phyloP scores from a whole-genome alignment of 768 basidiomycete species.

The Cystobasidium ongulense region DNA sequence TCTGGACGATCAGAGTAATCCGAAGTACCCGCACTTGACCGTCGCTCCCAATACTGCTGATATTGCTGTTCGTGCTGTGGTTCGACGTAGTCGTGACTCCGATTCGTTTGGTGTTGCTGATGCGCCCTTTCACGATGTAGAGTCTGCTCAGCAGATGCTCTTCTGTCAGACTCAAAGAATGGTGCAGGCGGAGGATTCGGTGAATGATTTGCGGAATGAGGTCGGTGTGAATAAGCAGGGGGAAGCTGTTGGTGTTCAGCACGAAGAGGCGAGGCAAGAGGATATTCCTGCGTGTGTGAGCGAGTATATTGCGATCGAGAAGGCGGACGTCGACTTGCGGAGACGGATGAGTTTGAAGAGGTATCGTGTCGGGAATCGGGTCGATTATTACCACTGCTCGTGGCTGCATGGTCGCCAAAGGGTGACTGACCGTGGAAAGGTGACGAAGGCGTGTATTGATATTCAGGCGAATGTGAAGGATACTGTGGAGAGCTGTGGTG shows the following conservation, averaged over 20 bases:
- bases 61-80: constrained; percentile 5
- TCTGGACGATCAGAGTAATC: background rate
- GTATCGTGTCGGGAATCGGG: constrained; percentile 6
- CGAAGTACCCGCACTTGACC: constrained; percentile 6
- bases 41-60: constrained; percentile 15
- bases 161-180: background rate
- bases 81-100: background rate
- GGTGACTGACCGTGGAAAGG: background rate
- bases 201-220: background rate
- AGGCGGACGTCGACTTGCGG: background rate
- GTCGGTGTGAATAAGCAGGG: background rate
- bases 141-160: background rate
- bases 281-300: background rate
- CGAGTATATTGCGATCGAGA: background rate
- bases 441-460: constrained; percentile 4
- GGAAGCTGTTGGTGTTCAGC: background rate
- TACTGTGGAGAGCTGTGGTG: background rate
- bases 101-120: background rate
- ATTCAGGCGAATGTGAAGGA: background rate
- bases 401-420: background rate
- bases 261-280: background rate
- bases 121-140: background rate
- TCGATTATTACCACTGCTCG: background rate
- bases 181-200: background rate
- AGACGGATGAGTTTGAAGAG: constrained; percentile 1